Percentiles rank a stretch among this genome's conserved stretches.
phyloP scores from a whole-genome alignment of 2,329 filamentous ascomycete species.

The Calonectria montana region DNA sequence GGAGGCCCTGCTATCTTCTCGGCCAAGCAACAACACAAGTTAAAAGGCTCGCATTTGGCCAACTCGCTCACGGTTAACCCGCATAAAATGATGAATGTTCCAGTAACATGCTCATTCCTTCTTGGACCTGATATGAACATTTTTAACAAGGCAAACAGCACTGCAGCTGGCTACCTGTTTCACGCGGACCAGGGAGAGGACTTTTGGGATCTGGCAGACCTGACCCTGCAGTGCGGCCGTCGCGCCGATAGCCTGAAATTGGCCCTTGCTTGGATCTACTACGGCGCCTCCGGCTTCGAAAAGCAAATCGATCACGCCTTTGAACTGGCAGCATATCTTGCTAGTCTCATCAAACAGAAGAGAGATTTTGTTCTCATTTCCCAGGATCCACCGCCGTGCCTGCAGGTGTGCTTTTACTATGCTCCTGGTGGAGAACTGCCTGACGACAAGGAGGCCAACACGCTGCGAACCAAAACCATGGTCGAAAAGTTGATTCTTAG shows the following conservation, averaged over 20 bases:
- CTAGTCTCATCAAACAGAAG: constrained; percentile 64
- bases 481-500: constrained; percentile 59
- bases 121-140: constrained; percentile 79
- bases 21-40: constrained; percentile 68
- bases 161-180: constrained; percentile 89
- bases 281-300: constrained; percentile 81
- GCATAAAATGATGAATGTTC: constrained; percentile 97
- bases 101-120: constrained; percentile 91
- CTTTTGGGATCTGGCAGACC: constrained; percentile 89
- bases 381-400: constrained; percentile 82
- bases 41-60: constrained; percentile 78
- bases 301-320: constrained; percentile 79
- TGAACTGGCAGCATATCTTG: constrained; percentile 76
- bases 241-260: constrained; percentile 88
- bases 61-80: constrained; percentile 90
- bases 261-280: constrained; percentile 89
- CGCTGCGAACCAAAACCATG: constrained; percentile 60
- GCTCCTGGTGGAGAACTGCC: constrained; percentile 65
- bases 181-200: constrained; percentile 69
- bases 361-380: constrained; percentile 78
- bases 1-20: constrained; percentile 88
- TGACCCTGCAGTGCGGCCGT: constrained; percentile 93
- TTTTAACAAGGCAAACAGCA: constrained; percentile 87
- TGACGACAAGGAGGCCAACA: constrained; percentile 57
- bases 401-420: constrained; percentile 97